Base-by-base conservation (phyloP, 768 basidiomycete species). In the Heimioporus sp. region DNA sequence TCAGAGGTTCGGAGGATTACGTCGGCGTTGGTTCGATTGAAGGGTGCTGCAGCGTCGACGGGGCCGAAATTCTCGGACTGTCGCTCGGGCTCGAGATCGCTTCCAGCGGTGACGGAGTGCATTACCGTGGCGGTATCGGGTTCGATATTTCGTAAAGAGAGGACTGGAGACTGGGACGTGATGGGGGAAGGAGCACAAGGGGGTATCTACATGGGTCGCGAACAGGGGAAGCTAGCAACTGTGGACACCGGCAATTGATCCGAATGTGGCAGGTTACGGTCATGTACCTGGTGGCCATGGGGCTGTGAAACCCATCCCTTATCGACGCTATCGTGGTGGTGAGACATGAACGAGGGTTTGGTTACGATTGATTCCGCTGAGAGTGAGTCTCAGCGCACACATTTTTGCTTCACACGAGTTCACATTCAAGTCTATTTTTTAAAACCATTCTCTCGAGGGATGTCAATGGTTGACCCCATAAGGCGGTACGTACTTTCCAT, bases 1-100 rank as follows among this genome's bases (percentile, higher is more conserved):
- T 85, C 83, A 44, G 77, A 79, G 10, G 81, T 78, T 46, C 78
- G 76, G 38, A 86, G 66, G 48, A 82, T 75, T 47, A 84, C 67
- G 56, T 83, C 80, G 51, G 79, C 78, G 46, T 72, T 70, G 30
- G 70, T 61, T 53, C 76, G 66, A 55, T 82, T 66, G 64, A 83
- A 83, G 3, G 81, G 80, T 24, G 62, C 34, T 19, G 50, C 59
- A 15, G 72, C 69, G 34, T 73, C 60, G 21, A 64, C 51, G 10
- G 59, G 67, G n/a, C 24, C 52, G 15, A 48, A 41, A 41, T 15
- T 47, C 47, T 20, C 24, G 17, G 49, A 11, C 35, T 44, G 46
- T 5, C 28, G 43, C 28, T 56, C 41, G 39, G 20, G 42, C 28
- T 59, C 57, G 35, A 24, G 43, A 21, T 59, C 57, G 35, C 8